Evolutionary conservation across 2,329 filamentous ascomycete genomes (phyloP).

Genomic region (Aspergillus intermedius): DNA sequence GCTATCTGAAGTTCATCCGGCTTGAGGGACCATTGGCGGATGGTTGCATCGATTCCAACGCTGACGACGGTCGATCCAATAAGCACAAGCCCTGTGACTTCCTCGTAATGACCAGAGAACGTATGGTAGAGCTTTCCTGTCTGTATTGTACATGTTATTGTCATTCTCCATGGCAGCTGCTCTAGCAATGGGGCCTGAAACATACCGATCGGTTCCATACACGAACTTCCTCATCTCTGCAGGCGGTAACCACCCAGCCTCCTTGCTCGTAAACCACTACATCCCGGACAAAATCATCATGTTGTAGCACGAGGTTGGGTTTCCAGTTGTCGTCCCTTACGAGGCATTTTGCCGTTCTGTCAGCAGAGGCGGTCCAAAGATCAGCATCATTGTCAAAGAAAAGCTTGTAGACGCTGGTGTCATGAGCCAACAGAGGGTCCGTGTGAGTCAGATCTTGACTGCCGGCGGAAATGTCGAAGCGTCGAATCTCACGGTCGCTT

Average conservation of each 20-base stretch:
- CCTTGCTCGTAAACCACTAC: slow-evolving; percentile 63
- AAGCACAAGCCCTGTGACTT: slow-evolving; percentile 74
- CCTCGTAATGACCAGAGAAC: slow-evolving; percentile 82
- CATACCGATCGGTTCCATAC: slow-evolving; percentile 67
- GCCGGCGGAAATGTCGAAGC: slow-evolving; percentile 42
- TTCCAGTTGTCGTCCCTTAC: slow-evolving; percentile 62
- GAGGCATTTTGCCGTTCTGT: slow-evolving; percentile 79
- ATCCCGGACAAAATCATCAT: slow-evolving; percentile 86
- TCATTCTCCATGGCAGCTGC: background rate
- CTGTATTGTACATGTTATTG: slow-evolving; percentile 31
- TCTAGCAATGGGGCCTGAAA: slow-evolving; percentile 3
- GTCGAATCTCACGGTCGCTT: slow-evolving; percentile 70
- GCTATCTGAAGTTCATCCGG: slow-evolving; percentile 54
- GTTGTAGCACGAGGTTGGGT: slow-evolving; percentile 63
- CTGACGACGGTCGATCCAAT: slow-evolving; percentile 60
- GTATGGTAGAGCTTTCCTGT: slow-evolving; percentile 67
- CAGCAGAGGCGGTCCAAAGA: slow-evolving; percentile 87
- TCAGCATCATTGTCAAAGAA: slow-evolving; percentile 67
- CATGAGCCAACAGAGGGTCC: slow-evolving; percentile 67
- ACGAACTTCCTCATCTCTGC: slow-evolving; percentile 83
- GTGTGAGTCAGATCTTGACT: slow-evolving; percentile 48
- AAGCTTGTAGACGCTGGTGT: slow-evolving; percentile 82
- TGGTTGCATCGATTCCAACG: slow-evolving; percentile 82
- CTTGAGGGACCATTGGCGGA: slow-evolving; percentile 74
- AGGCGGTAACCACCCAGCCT: slow-evolving; percentile 77